phyloP scores from a whole-genome alignment of 2,329 filamentous ascomycete species.

The Cercospora sp. region DNA sequence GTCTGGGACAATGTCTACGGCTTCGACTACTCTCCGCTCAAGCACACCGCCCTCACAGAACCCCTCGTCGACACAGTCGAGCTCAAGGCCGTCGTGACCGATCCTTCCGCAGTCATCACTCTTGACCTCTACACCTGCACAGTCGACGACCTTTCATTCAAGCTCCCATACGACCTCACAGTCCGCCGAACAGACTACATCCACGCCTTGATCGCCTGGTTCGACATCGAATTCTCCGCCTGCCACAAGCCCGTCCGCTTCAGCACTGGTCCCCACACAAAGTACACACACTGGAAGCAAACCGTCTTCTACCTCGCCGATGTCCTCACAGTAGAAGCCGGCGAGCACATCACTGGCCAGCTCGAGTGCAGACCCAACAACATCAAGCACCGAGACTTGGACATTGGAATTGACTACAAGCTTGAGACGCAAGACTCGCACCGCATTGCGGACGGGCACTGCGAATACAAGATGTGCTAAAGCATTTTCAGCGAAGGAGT shows the following conservation, averaged over 20 bases:
- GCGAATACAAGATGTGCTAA: constrained; percentile 72
- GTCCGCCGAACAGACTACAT: constrained; percentile 89
- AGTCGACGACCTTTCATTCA: constrained; percentile 79
- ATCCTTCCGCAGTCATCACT: constrained; percentile 79
- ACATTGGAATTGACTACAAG: constrained; percentile 83
- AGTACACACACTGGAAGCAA: constrained; percentile 99
- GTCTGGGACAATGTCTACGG: constrained; percentile 99
- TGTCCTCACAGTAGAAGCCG: constrained; percentile 85
- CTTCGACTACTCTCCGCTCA: constrained; percentile 93
- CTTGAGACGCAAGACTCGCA: constrained; percentile 74
- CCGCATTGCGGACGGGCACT: constrained; percentile 67
- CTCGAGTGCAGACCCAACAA: constrained; percentile 85
- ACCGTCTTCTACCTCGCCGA: constrained; percentile 97
- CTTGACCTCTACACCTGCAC: constrained; percentile 96
- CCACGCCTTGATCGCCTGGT: constrained; percentile 96
- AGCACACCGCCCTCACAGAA: constrained; percentile 89
- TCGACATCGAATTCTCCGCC: constrained; percentile 96
- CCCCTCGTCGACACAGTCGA: constrained; percentile 97
- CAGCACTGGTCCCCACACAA: constrained; percentile 95
- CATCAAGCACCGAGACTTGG: constrained; percentile 92
- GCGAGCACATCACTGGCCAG: constrained; percentile 73
- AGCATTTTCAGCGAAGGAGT: constrained; percentile 18
- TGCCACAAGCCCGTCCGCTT: constrained; percentile 98
- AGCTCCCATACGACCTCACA: constrained; percentile 71
- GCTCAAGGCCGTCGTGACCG: constrained; percentile 93